Evolutionary conservation across 2,329 filamentous ascomycete genomes (phyloP).

Genomic region (Claviceps monticola): DNA sequence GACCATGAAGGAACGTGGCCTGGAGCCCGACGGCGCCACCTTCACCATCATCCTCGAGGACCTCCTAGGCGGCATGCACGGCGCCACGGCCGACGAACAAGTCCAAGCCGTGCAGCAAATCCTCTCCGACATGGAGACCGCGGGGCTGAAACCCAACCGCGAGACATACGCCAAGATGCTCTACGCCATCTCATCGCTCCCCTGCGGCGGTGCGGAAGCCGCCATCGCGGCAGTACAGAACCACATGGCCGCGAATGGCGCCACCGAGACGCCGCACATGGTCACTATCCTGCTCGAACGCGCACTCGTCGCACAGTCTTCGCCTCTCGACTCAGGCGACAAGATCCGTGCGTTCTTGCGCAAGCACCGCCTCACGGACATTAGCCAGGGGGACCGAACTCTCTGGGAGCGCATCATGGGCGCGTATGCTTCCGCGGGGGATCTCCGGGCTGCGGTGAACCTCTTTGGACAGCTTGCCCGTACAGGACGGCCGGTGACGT

Average conservation of each 20-base stretch:
- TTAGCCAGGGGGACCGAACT: constrained; percentile 36
- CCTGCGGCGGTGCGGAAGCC: constrained; percentile 24
- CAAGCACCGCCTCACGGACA: constrained; percentile 32
- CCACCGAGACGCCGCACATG: constrained; percentile 48
- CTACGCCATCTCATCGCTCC: constrained; percentile 28
- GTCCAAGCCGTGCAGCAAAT: constrained; percentile 35
- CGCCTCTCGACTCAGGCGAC: constrained; percentile 33
- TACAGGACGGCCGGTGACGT: constrained; percentile 25
- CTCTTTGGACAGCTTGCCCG: constrained; percentile 32
- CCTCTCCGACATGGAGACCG: constrained; percentile 41
- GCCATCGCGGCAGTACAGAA: constrained; percentile 47
- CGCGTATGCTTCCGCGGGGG: constrained; percentile 45
- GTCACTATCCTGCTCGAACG: constrained; percentile 61
- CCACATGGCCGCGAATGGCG: constrained; percentile 42
- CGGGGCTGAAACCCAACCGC: constrained; percentile 44
- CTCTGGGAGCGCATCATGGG: constrained; percentile 60
- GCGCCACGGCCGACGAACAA: constrained; percentile 33
- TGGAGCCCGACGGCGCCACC: constrained; percentile 52
- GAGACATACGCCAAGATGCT: constrained; percentile 59
- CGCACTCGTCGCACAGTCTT: constrained; percentile 45
- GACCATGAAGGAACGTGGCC: constrained; percentile 41
- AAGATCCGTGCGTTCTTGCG: constrained; percentile 46
- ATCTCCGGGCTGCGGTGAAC: constrained; percentile 33
- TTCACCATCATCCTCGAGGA: constrained; percentile 60
- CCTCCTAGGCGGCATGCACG: constrained; percentile 28